Conservation (phyloP, 106 monocot species). For the Allium fistulosum region DNA sequence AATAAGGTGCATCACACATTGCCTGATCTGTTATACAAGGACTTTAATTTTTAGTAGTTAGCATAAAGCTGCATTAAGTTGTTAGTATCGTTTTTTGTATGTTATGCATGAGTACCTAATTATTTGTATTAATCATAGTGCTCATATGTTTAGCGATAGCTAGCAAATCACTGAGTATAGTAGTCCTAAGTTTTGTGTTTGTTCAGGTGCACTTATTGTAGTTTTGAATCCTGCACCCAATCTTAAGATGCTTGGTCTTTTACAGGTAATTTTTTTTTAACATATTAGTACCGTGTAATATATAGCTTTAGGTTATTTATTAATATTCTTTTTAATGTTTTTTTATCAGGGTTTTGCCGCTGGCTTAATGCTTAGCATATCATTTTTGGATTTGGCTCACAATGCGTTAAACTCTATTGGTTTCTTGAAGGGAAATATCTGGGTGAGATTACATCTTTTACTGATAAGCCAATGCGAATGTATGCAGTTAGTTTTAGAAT, state of each 20-base stretch:
- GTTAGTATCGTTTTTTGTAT: too few relatives aligned
- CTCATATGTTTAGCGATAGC: too few relatives aligned
- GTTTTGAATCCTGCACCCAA: constrained; percentile 22
- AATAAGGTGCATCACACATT: too few relatives aligned
- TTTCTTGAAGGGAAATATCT: constrained; percentile 93
- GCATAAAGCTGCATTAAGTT: too few relatives aligned
- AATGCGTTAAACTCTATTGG: constrained; percentile 96
- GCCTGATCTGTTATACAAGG: too few relatives aligned
- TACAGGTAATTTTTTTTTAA: constrained; percentile 50
- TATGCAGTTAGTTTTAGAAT: not conserved
- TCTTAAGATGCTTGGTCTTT: constrained; percentile 79
- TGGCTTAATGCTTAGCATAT: constrained; percentile 98
- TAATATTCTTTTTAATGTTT: not conserved
- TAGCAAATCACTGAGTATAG: too few relatives aligned
- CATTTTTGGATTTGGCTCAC: constrained; percentile 93
- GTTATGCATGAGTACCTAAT: too few relatives aligned
- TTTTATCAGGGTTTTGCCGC: constrained; percentile 86
- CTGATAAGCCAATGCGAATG: not conserved
- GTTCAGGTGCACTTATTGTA: constrained; percentile 83
- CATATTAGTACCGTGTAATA: too few relatives aligned
- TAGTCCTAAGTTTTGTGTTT: too few relatives aligned
- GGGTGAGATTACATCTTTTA: constrained; percentile 44
- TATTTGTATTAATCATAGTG: too few relatives aligned
- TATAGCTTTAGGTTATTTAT: too few relatives aligned
- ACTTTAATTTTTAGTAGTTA: too few relatives aligned